Base-by-base conservation (phyloP, 331 rosid genomes). In the Cucumis variabilis region DNA sequence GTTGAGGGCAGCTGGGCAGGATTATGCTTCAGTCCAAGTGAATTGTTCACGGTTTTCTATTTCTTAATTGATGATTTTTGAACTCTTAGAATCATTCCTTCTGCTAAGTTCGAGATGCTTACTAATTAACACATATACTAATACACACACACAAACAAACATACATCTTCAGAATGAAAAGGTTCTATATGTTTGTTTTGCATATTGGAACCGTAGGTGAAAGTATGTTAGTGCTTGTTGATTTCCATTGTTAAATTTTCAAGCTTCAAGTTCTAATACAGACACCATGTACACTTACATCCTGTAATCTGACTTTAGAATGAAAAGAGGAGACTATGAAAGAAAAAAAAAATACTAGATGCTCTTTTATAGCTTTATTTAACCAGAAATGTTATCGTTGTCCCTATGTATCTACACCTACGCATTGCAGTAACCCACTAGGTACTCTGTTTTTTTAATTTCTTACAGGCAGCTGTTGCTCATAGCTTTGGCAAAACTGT, bases 1-100 rank as follows among this genome's bases (percentile, higher is more conserved):
- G 96, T 96, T 69, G 99, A 96, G 90, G 93, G 98, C 83, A 91
- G 98, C 88, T 96, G 99, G 99, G 92, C 96, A 14, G 99, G 99
- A 72, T 93, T 96, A 55, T 90, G 96, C 94, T 96, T 96, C 93
- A 95, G 92, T 90, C 98, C 98, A 25, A 87, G 85, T 81, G 98
- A 96, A 71, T 91, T 84, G 92, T 93, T 93, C 84, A 89, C 88
- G 94, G 99, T 96, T 91, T 88, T 91, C 60, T 79, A 55, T 85
- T 89, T 85, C 75, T 63, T 41, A 86, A 37, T 48, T 73, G 17
- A 68, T 55, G 68, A 82, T 75, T 90, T 87, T 13, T 73, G 69
- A 53, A 24, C 44, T 82, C 65, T 76, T 70, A 3, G 16, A 25
- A 80, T 80, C 69, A 25, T 81, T 55, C 50, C 85, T 81, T n/a